Conservation (phyloP, 1,284 basidiomycete species). For the Fomitopsis schrenkii region DNA sequence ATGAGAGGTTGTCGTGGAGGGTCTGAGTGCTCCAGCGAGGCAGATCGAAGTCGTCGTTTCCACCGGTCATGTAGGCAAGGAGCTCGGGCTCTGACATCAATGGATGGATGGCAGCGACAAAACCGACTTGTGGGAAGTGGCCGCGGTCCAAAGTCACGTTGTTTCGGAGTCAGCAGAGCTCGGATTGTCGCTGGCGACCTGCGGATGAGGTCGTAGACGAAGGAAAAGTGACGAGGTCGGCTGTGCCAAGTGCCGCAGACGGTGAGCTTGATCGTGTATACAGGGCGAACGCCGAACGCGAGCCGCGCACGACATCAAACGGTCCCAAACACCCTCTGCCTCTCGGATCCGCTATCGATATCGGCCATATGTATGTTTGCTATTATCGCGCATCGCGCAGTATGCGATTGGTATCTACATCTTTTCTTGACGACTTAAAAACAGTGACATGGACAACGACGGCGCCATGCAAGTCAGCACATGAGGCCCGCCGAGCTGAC, state of each 20-base stretch:
- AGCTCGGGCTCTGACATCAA: slow-evolving; percentile 50
- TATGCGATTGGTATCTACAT: not conserved
- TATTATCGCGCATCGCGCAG: slow-evolving; percentile 1
- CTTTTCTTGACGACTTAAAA: not conserved
- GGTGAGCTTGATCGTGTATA: slow-evolving; percentile 23
- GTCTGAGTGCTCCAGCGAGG: slow-evolving; percentile 75
- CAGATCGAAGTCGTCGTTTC: slow-evolving; percentile 67
- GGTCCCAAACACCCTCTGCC: slow-evolving; percentile 1
- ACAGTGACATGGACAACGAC: not conserved
- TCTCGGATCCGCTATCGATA: slow-evolving; percentile 7
- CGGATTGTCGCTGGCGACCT: slow-evolving; percentile 2
- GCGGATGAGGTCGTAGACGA: slow-evolving; percentile 11
- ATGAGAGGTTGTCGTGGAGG: slow-evolving; percentile 56
- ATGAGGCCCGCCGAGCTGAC: not conserved
- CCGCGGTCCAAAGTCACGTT: slow-evolving; percentile 5
- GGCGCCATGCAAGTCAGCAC: not conserved
- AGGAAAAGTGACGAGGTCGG: slow-evolving; percentile 18
- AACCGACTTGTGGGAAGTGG: slow-evolving; percentile 4
- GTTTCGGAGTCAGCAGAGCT: not conserved
- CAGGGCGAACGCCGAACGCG: slow-evolving; percentile 19
- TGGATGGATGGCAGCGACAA: slow-evolving; percentile 2
- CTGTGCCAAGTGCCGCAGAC: slow-evolving; percentile 19
- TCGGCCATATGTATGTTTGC: not conserved
- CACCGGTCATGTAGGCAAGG: slow-evolving; percentile 45
- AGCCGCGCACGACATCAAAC: slow-evolving; percentile 16